Evolutionary conservation across 2,329 filamentous ascomycete genomes (phyloP).

Genomic region (Akanthomyces dipterigenus): DNA sequence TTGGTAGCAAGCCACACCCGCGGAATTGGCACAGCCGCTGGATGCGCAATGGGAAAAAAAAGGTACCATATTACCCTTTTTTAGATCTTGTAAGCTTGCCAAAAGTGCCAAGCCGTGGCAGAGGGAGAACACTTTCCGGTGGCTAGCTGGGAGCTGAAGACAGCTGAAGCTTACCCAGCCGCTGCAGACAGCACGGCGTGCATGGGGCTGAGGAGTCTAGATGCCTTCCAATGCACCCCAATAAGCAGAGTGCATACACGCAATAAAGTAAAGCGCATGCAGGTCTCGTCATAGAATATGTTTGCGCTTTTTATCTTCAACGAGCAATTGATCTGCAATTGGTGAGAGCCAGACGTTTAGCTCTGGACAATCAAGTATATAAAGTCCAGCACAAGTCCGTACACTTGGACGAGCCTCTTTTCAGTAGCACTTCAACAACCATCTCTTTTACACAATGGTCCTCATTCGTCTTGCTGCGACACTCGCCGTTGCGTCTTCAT

Average conservation of each 20-base stretch:
- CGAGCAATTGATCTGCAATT: not conserved
- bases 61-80: too few species aligned
- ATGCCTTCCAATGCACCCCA: not conserved
- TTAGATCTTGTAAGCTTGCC: too few species aligned
- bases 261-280: not conserved
- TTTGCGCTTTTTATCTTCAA: too few species aligned
- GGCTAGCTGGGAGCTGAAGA: not conserved
- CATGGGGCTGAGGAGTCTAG: slow-evolving; percentile 6
- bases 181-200: not conserved
- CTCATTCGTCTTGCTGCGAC: not conserved
- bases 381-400: not conserved
- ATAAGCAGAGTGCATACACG: not conserved
- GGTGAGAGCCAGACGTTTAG: too few species aligned
- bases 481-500: not conserved
- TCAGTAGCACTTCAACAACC: not conserved
- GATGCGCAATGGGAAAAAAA: too few species aligned
- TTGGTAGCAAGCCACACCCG: too few species aligned
- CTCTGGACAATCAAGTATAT: not conserved
- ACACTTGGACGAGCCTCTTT: too few species aligned
- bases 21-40: too few species aligned
- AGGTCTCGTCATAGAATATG: not conserved
- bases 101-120: too few species aligned
- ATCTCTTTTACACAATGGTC: not conserved
- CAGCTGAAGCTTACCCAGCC: too few species aligned
- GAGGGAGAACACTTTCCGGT: not conserved